phyloP scores from a whole-genome alignment of 2,329 filamentous ascomycete genomes.

The Neofusicoccum kwambonambiense region DNA sequence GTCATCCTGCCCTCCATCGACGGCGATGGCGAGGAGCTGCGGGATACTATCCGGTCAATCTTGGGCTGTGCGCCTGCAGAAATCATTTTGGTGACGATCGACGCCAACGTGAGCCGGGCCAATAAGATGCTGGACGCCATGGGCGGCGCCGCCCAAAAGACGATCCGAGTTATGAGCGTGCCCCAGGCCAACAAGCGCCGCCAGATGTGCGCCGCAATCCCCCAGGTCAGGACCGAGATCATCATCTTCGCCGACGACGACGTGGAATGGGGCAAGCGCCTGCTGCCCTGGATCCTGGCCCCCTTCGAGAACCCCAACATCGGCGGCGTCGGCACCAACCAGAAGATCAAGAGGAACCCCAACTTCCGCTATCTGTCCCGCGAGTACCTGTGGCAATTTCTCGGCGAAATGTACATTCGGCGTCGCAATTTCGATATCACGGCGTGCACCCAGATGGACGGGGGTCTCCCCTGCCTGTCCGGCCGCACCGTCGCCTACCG shows the following conservation, averaged over 20 bases:
- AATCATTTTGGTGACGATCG: slow-evolving; percentile 83
- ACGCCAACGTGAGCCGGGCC: slow-evolving; percentile 70
- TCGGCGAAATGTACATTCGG: slow-evolving; percentile 89
- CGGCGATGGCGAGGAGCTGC: slow-evolving; percentile 78
- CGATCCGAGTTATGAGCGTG: slow-evolving; percentile 72
- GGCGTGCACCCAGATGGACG: slow-evolving; percentile 90
- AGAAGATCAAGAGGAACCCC: slow-evolving; percentile 73
- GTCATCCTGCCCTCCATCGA: slow-evolving; percentile 93
- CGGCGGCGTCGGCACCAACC: slow-evolving; percentile 89
- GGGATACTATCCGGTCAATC: slow-evolving; percentile 76
- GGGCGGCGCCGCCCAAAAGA: slow-evolving; percentile 45
- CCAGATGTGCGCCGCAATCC: slow-evolving; percentile 88
- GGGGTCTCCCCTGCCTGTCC: slow-evolving; percentile 94
- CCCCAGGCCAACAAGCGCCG: slow-evolving; percentile 91
- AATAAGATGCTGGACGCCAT: slow-evolving; percentile 55
- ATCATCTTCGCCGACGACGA: slow-evolving; percentile 95
- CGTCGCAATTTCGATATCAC: slow-evolving; percentile 96
- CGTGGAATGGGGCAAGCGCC: slow-evolving; percentile 83
- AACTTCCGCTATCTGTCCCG: slow-evolving; percentile 26
- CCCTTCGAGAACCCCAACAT: slow-evolving; percentile 83
- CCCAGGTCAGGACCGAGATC: slow-evolving; percentile 77
- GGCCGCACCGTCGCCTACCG: slow-evolving; percentile 91
- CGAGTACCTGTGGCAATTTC: slow-evolving; percentile 75
- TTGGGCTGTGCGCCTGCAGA: slow-evolving; percentile 67
- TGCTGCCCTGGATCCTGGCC: slow-evolving; percentile 88